Conservation (phyloP, 2,329 filamentous ascomycete genomes). For the Fusarium sororula region DNA sequence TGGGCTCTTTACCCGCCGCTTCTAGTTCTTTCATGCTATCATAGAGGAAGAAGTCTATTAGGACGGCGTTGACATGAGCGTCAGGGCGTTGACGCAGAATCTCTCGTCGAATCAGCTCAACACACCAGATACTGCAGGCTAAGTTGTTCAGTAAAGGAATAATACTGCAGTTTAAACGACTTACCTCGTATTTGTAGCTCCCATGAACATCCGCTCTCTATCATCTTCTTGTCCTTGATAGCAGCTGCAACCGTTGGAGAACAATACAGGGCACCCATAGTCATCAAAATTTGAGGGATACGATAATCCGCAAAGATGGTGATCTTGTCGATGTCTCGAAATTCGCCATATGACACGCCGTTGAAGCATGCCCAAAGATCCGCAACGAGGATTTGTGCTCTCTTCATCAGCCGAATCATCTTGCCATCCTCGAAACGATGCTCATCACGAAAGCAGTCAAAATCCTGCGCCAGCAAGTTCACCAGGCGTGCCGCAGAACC, state of each 20-base stretch:
- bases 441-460: conserved; percentile 87
- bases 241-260: conserved; percentile 79
- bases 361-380: conserved; percentile 97
- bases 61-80: conserved; percentile 80
- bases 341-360: conserved; percentile 79
- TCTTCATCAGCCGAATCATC: conserved; percentile 85
- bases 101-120: conserved; percentile 86
- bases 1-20: conserved; percentile 62
- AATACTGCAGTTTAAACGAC: conserved; percentile 11
- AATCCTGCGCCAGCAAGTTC: conserved; percentile 83
- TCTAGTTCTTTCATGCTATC: conserved; percentile 92
- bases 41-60: conserved; percentile 98
- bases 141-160: conserved; percentile 17
- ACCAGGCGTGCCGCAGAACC: conserved; percentile 85
- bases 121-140: conserved; percentile 95
- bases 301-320: conserved; percentile 99
- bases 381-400: conserved; percentile 94
- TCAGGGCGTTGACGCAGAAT: conserved; percentile 79
- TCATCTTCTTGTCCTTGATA: conserved; percentile 69
- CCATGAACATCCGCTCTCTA: conserved; percentile 78
- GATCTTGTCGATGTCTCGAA: conserved; percentile 91
- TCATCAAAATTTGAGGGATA: conserved; percentile 90
- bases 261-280: conserved; percentile 83
- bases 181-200: conserved; percentile 87
- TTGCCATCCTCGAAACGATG: conserved; percentile 76